Conservation (phyloP, 305 asterid species). For the Fraxinus floribunda region DNA sequence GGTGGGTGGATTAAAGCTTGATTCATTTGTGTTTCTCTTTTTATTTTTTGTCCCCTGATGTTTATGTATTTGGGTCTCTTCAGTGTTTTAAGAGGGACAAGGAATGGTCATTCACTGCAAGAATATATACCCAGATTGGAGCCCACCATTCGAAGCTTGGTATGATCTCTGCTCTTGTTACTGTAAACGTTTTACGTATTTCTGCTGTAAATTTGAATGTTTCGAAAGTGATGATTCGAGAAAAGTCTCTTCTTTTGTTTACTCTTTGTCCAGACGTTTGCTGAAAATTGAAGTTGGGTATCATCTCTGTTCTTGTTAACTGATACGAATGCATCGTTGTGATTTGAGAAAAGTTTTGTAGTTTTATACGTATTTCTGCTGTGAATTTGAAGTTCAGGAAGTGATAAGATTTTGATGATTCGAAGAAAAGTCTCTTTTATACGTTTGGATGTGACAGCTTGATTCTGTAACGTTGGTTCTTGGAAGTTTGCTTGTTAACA, state of each 20-base stretch:
- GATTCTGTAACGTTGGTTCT: not conserved
- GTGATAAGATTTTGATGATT: conserved; percentile 1
- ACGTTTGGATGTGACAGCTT: not conserved
- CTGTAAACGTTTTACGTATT: not conserved
- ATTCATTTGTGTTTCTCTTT: not conserved
- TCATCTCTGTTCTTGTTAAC: conserved; percentile 13
- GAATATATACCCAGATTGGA: conserved; percentile 54
- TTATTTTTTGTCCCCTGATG: not conserved
- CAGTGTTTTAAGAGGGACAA: conserved; percentile 50
- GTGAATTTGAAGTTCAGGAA: conserved; percentile 1
- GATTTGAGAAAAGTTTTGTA: not conserved
- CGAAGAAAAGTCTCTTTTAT: not conserved
- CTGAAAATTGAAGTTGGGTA: conserved; percentile 53
- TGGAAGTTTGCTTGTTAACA: not conserved
- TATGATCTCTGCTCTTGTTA: conserved; percentile 29
- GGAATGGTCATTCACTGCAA: conserved; percentile 37
- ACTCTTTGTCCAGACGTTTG: not conserved
- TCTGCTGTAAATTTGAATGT: not conserved
- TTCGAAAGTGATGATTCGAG: not conserved
- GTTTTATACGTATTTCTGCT: not conserved
- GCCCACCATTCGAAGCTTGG: conserved; percentile 55
- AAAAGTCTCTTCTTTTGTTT: not conserved
- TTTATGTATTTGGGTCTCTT: not conserved
- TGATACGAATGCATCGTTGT: not conserved
- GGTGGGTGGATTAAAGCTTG: conserved; percentile 33